These are phyloP conservation scores for Antrodiella citrinella DNA, from an alignment of 768 basidiomycete species.

Conservation along the genomic window DNA sequence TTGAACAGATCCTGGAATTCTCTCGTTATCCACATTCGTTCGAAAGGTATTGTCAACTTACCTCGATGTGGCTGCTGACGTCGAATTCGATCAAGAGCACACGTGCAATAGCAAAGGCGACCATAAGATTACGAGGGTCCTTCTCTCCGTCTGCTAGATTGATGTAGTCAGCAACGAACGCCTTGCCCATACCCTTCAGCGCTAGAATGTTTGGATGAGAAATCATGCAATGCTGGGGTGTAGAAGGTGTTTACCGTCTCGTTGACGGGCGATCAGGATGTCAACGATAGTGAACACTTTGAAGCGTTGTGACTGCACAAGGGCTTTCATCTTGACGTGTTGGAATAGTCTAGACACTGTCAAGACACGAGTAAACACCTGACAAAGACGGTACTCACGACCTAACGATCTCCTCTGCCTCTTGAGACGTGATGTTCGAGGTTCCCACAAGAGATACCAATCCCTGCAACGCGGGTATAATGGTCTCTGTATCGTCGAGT, in stretches of 20 bases:
- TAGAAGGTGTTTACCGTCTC: constrained; percentile 40
- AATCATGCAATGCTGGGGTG: constrained; percentile 14
- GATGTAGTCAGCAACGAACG: constrained; percentile 72
- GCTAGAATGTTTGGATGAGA: constrained; percentile 29
- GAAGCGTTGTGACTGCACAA: constrained; percentile 78
- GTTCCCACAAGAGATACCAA: constrained; percentile 57
- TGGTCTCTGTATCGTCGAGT: constrained; percentile 76
- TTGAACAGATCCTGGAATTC: constrained; percentile 76
- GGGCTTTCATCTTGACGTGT: constrained; percentile 73
- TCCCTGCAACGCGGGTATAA: constrained; percentile 76
- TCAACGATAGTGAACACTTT: constrained; percentile 78
- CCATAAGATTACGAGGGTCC: constrained; percentile 87
- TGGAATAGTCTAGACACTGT: constrained; percentile 49
- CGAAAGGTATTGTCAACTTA: constrained; percentile 25
- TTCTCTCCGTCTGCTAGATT: constrained; percentile 90
- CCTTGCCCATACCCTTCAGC: constrained; percentile 61
- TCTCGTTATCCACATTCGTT: background rate
- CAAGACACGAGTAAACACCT: no score
- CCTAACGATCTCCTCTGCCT: constrained; percentile 50
- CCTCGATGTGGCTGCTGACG: constrained; percentile 66
- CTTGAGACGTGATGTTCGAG: constrained; percentile 53
- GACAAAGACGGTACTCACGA: constrained; percentile 40
- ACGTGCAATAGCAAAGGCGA: constrained; percentile 84
- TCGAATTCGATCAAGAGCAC: constrained; percentile 88
- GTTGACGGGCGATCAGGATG: constrained; percentile 59